Conservation (phyloP, 495 filamentous ascomycete species). For the Penicillium antarcticum region DNA sequence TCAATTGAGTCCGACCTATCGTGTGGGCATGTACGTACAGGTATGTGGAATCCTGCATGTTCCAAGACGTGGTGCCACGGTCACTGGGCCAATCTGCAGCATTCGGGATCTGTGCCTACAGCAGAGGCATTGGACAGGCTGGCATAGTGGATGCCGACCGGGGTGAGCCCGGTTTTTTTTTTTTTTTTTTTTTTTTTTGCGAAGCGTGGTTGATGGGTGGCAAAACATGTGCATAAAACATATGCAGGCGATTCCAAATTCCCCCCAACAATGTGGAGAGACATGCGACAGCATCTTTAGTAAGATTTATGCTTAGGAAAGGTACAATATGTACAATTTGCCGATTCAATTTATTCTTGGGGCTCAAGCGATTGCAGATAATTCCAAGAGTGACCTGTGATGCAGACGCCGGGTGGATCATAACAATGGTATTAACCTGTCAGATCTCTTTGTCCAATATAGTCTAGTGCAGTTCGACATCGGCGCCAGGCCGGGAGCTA, state of each 20-base stretch:
- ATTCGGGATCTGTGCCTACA: conserved; percentile 21
- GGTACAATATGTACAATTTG: too few relatives aligned
- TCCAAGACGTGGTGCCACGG: conserved; percentile 8
- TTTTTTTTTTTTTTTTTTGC: too few relatives aligned
- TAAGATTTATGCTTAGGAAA: too few relatives aligned
- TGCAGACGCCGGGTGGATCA: neutral
- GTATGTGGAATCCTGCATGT: conserved; percentile 6
- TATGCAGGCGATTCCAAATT: conserved; percentile 6
- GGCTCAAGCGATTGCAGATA: neutral
- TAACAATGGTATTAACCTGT: neutral
- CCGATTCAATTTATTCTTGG: too few relatives aligned
- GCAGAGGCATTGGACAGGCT: neutral
- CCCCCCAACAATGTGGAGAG: too few relatives aligned
- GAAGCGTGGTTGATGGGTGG: conserved; percentile 16
- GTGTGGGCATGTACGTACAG: too few relatives aligned
- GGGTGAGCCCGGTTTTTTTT: conserved; percentile 8
- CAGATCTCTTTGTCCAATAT: neutral
- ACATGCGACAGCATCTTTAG: too few relatives aligned
- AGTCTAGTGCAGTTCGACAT: neutral
- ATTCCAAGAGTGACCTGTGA: conserved; percentile 4
- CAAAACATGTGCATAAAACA: conserved; percentile 1
- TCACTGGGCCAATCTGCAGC: conserved; percentile 3
- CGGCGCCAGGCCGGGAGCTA: neutral
- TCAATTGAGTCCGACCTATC: conserved; percentile 8
- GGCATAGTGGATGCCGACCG: conserved; percentile 2